These are phyloP conservation scores for Prasinococcaceae sp. DNA, from an alignment of 139 green algal species.

Conservation along the genomic window DNA sequence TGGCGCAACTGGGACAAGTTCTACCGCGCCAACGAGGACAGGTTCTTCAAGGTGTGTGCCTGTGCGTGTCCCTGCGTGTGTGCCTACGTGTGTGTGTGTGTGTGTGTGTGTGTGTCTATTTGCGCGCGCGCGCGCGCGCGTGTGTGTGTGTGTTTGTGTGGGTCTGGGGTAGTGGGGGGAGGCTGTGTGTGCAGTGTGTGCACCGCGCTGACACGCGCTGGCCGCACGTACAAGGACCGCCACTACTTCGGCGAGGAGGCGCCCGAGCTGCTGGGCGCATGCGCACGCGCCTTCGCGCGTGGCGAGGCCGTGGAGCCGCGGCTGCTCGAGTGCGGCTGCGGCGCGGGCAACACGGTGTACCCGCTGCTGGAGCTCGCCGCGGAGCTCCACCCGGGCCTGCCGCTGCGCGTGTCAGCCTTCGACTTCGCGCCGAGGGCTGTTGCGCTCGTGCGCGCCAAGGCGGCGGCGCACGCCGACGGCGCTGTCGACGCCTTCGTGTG, in stretches of 20 bases:
- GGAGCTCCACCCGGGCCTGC: neutral
- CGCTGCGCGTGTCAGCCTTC: conserved; percentile 54
- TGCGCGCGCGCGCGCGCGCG: too few species aligned
- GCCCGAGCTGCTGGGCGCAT: conserved; percentile 3
- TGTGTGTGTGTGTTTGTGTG: too few species aligned
- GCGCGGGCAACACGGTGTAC: conserved; percentile 79
- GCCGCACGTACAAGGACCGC: too few species aligned
- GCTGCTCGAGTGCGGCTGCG: conserved; percentile 72
- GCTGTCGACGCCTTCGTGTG: conserved; percentile 60
- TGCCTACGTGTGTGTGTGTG: too few species aligned
- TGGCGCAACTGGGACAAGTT: conserved; percentile 64
- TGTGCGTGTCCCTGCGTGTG: too few species aligned
- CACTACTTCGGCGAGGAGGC: conserved; percentile 53
- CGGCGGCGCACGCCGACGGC: conserved; percentile 1
- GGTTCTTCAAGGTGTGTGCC: too few species aligned
- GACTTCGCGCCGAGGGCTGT: conserved; percentile 74
- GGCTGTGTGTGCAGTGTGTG: too few species aligned
- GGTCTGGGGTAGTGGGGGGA: too few species aligned
- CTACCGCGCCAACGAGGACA: conserved; percentile 46
- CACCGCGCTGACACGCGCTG: too few species aligned
- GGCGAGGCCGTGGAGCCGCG: neutral
- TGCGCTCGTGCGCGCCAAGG: conserved; percentile 37
- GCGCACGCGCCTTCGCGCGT: neutral
- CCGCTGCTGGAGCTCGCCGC: conserved; percentile 63
- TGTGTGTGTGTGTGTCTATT: too few species aligned